Base-by-base conservation (phyloP, 371 early-diverging fungal genomes). In the Circinella umbellata region DNA sequence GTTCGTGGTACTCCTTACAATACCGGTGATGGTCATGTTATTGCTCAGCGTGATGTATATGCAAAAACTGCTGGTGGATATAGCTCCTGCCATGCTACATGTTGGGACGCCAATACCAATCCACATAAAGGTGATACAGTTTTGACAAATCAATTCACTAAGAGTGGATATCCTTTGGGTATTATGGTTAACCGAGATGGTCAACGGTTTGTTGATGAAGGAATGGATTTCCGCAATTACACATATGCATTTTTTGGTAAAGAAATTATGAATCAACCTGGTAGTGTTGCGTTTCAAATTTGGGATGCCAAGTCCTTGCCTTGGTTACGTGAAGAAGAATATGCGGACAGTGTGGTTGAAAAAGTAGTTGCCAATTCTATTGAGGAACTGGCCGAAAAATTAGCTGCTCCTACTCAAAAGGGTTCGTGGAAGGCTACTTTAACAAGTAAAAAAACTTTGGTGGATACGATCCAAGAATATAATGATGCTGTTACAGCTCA, bases 1-100 rank as follows among this genome's bases (percentile, higher is more conserved):
- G 73, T 72, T 5, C 64, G 73, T 17, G 73, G 73, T n/a, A 72
- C 73, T 35, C 73, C 73, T 46, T 72, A 60, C 65, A 72, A 72
- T 46, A 72, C 73, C 2, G 73, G 73, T 14, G 73, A 72, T 42
- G 68, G 73, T n/a, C 60, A 64, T 0, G 11, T 68, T 14, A 68
- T 68, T 57, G 73, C 73, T 14, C 68, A 68, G 39, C 64, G 69
- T 14, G 73, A 72, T 59, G 54, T 51, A 47, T 49, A 54, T 27
- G 73, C 69, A 4, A 49, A 57, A 34, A 51, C 73, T 3, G 69
- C 62, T 4, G 73, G 73, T 7, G 66, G 69, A 11, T 72, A 64
- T 64, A 64, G 65, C 27, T 64, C 65, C 0, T 72, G 68, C 38
- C 73, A 72, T 55, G 64, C 73, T 20, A 72, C 73, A 15, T 72